phyloP scores from a whole-genome alignment of 306 rosid genomes.

The Corylus avellana region DNA sequence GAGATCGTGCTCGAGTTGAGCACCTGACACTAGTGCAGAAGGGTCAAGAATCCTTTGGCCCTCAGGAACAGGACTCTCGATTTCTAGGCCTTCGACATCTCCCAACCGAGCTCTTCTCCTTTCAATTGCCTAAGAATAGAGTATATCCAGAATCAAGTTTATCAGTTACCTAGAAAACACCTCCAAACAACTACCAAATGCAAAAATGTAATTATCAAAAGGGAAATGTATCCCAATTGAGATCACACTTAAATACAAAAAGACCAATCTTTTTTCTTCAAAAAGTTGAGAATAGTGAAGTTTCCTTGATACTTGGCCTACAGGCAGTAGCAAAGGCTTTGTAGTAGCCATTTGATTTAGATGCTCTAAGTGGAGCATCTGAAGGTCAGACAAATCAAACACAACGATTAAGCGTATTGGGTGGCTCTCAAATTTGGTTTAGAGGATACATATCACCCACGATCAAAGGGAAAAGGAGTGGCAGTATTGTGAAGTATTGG shows the following conservation, averaged over 20 bases:
- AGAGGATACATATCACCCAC: not conserved
- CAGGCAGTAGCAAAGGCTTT: constrained; percentile 24
- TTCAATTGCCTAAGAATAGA: constrained; percentile 59
- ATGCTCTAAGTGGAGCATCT: constrained; percentile 38
- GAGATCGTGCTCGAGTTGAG: constrained; percentile 7
- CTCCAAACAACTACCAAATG: constrained; percentile 9
- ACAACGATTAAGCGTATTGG: not conserved
- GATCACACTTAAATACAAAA: too few relatives aligned
- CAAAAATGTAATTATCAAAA: not conserved
- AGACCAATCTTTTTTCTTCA: too few relatives aligned
- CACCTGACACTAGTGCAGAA: not conserved
- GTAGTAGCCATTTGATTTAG: constrained; percentile 9
- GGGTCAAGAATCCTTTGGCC: constrained; percentile 31
- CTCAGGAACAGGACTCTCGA: constrained; percentile 26
- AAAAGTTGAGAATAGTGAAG: too few relatives aligned
- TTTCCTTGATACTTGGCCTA: constrained; percentile 22
- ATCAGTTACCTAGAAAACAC: constrained; percentile 25
- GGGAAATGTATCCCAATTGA: too few relatives aligned
- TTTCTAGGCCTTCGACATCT: constrained; percentile 45
- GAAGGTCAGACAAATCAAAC: constrained; percentile 6
- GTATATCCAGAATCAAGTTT: not conserved
- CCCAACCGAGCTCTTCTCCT: constrained; percentile 60
- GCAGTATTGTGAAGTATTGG: too few relatives aligned
- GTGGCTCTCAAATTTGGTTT: not conserved
- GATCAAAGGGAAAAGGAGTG: not conserved